Evolutionary conservation across 169 alveolate genomes (phyloP), one percentile per base, ranked within the genome.

Genomic region (Plasmodium gallinaceum): DNA sequence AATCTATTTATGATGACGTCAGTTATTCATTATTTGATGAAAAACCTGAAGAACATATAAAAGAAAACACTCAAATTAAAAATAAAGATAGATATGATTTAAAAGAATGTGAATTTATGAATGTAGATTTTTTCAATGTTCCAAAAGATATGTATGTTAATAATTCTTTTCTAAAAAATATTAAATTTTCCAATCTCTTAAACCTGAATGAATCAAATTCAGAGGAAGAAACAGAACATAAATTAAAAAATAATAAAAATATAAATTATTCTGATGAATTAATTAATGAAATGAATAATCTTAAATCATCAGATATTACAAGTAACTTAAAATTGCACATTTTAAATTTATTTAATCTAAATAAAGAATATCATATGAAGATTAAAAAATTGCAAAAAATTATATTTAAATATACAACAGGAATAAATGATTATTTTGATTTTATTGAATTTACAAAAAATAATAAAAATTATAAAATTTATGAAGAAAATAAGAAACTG

Each of bases 401-500:
- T 24, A 9, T 78, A 26, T 70, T 51, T 37, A 78, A 78, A 52
- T 78, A 78, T 22, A 65, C 71, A 22, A 32, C 6, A 12, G 89
- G 89, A 2, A 48, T 78, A 6, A 78, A 78, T 78, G 68, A 78
- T 43, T 78, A 65, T 57, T 69, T 78, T 14, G 89, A 78, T 10
- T 65, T 64, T 2, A 69, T 65, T 4, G 89, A 78, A 48, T 43
- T 46, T 8, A 64, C 78, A 20, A 78, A 65, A 43, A 37, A 57
- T 57, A 78, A 65, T 78, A 62, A 51, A 54, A 45, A 37, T 12
- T 78, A 78, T 58, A 65, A 62, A 32, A 57, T 78, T 8, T 78
- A 78, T 46, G 89, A 78, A 43, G 89, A 78, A 54, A 78, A 78
- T 51, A 78, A 78, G 57, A 78, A 65, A 69, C 8, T 78, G 22